A percentile compares a stretch with the other conserved stretches of the same genome.
Conservation (phyloP, 129 eudicot species). For the Heracleum sosnowskyi region DNA sequence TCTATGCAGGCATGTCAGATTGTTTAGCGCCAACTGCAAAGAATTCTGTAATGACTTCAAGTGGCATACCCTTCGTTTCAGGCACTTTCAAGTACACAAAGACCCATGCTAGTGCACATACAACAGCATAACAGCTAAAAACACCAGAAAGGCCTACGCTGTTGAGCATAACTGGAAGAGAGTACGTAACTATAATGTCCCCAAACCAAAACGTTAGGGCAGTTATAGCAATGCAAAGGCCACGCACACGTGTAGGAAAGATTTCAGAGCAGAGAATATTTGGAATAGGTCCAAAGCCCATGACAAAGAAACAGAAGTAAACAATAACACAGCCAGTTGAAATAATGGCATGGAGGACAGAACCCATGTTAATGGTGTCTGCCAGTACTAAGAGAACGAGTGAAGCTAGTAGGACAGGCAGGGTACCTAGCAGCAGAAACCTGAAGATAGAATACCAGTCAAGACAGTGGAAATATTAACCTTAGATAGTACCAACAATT, state of each 20-base stretch:
- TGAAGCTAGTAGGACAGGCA: constrained; percentile 51
- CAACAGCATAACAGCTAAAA: constrained; percentile 69
- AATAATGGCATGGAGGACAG: constrained; percentile 48
- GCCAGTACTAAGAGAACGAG: constrained; percentile 61
- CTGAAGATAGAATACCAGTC: constrained; percentile 26
- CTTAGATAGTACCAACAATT: background rate
- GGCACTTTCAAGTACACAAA: constrained; percentile 83
- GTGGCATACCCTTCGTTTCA: constrained; percentile 98
- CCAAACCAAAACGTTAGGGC: constrained; percentile 84
- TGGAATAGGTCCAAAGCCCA: constrained; percentile 97
- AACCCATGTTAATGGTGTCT: constrained; percentile 36
- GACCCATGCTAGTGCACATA: constrained; percentile 67
- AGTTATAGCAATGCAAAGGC: constrained; percentile 86
- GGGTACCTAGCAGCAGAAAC: constrained; percentile 54
- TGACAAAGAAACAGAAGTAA: constrained; percentile 77
- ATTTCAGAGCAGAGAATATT: constrained; percentile 90
- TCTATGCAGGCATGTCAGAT: constrained; percentile 20
- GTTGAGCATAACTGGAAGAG: constrained; percentile 74
- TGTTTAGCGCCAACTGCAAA: constrained; percentile 81
- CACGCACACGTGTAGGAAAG: constrained; percentile 87
- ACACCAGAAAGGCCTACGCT: constrained; percentile 87
- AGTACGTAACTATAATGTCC: constrained; percentile 78
- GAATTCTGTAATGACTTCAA: constrained; percentile 96
- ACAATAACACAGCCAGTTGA: constrained; percentile 73
- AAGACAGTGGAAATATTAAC: background rate